Evolutionary conservation across 805 yeast genomes (phyloP).

Genomic region (Saccharomycopsis guyanensis): DNA sequence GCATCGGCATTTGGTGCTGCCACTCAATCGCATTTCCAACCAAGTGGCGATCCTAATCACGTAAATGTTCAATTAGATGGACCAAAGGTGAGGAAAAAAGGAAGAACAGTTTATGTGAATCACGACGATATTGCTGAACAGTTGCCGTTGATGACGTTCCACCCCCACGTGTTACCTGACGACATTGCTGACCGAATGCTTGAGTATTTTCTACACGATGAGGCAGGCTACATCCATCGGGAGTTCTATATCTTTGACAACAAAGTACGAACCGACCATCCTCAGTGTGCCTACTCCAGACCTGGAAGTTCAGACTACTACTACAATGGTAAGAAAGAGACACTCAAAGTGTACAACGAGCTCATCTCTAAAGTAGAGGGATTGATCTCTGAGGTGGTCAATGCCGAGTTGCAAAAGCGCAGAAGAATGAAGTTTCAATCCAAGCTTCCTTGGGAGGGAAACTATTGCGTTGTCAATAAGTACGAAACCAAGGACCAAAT

Average conservation of each 20-base stretch:
- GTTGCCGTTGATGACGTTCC: conserved; percentile 46
- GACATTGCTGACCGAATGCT: conserved; percentile 41
- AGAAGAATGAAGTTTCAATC: conserved; percentile 2
- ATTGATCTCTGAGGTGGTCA: conserved; percentile 34
- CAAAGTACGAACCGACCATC: conserved; percentile 51
- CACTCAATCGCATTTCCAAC: conserved; percentile 22
- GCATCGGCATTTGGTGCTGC: conserved; percentile 19
- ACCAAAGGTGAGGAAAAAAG: conserved; percentile 41
- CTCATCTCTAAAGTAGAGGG: conserved; percentile 33
- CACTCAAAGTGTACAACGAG: conserved; percentile 31
- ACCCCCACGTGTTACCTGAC: conserved; percentile 44
- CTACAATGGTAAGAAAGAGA: conserved; percentile 35
- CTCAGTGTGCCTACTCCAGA: conserved; percentile 14
- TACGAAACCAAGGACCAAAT: conserved; percentile 43
- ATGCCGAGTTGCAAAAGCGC: conserved; percentile 28
- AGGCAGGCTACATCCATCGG: conserved; percentile 32
- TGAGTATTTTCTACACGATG: conserved; percentile 34
- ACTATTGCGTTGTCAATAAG: conserved; percentile 49
- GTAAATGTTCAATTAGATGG: conserved; percentile 19
- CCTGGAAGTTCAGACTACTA: conserved; percentile 24
- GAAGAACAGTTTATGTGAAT: conserved; percentile 21
- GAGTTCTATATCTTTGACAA: conserved; percentile 59
- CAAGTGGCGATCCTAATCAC: conserved; percentile 19
- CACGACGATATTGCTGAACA: conserved; percentile 8
- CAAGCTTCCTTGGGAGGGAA: conserved; percentile 23